Conservation (phyloP, 1,139 yeast genomes). For the Suhomyces wounanorum region DNA sequence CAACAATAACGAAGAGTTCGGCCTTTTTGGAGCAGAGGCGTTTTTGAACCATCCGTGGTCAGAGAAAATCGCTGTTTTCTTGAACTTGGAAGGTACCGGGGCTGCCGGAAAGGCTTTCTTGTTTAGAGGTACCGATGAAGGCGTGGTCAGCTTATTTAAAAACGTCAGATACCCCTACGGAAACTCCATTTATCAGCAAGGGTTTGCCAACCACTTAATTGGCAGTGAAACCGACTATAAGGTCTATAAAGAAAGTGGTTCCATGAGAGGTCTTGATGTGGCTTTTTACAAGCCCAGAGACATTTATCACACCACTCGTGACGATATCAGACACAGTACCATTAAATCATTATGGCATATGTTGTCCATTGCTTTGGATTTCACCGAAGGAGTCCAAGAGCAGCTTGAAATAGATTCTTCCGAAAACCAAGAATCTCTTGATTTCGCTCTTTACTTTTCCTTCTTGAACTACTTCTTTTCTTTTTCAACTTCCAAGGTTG, state of each 20-base stretch:
- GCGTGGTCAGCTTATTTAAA: constrained; percentile 48
- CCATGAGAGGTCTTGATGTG: constrained; percentile 75
- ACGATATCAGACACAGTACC: constrained; percentile 64
- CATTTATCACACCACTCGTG: constrained; percentile 77
- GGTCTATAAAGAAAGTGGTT: constrained; percentile 64
- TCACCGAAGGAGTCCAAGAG: constrained; percentile 44
- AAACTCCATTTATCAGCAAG: constrained; percentile 77
- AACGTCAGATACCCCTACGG: constrained; percentile 73
- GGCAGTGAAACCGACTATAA: constrained; percentile 85
- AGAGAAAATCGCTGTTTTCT: constrained; percentile 58
- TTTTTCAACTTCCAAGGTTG: constrained; percentile 49
- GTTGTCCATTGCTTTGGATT: constrained; percentile 70
- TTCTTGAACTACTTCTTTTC: constrained; percentile 61
- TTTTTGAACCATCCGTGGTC: constrained; percentile 80
- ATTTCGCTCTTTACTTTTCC: constrained; percentile 63
- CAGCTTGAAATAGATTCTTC: constrained; percentile 40
- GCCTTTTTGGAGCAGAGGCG: constrained; percentile 78
- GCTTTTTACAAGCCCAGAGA: constrained; percentile 70
- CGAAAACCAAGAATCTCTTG: constrained; percentile 16
- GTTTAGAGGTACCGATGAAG: constrained; percentile 81
- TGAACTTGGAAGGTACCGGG: constrained; percentile 95
- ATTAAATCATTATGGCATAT: constrained; percentile 78
- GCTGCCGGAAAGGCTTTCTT: constrained; percentile 87
- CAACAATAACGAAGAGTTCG: constrained; percentile 90
- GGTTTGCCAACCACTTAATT: constrained; percentile 71